Evolutionary conservation across 2,329 filamentous ascomycete species (phyloP).

Genomic region (Microdochium paspali): DNA sequence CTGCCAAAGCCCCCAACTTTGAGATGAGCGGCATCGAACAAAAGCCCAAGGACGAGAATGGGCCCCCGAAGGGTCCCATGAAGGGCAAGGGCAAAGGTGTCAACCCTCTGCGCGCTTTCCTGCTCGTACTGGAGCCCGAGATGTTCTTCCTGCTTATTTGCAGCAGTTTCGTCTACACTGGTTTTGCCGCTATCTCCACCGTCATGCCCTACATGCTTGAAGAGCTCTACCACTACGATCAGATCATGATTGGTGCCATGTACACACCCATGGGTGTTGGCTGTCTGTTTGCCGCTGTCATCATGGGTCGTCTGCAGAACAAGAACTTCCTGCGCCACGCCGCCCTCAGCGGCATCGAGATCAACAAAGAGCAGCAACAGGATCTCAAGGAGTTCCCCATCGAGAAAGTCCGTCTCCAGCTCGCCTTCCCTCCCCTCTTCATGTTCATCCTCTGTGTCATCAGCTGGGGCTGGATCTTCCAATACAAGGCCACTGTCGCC

Average conservation of each 20-base stretch:
- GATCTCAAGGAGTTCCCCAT: constrained; percentile 22
- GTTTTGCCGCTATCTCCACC: constrained; percentile 23
- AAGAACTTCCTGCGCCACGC: constrained; percentile 51
- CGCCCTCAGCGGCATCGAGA: constrained; percentile 31
- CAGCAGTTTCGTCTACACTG: constrained; percentile 20
- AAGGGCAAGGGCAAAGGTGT: neutral
- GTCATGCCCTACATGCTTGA: constrained; percentile 18
- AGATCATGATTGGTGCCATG: constrained; percentile 31
- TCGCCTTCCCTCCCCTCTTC: constrained; percentile 29
- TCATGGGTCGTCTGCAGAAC: constrained; percentile 42
- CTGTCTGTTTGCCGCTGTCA: constrained; percentile 21
- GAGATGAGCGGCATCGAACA: too few relatives aligned
- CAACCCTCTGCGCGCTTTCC: neutral
- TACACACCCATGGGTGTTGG: constrained; percentile 26
- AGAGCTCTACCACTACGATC: constrained; percentile 42
- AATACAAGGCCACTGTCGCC: constrained; percentile 20
- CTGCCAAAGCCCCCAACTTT: neutral
- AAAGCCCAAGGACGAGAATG: too few relatives aligned
- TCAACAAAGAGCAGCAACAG: constrained; percentile 33
- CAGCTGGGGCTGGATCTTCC: constrained; percentile 25
- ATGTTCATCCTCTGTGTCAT: constrained; percentile 27
- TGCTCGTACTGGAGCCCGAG: neutral
- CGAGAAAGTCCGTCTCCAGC: constrained; percentile 22
- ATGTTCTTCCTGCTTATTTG: constrained; percentile 24
- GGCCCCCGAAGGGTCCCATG: too few relatives aligned